phyloP scores from a whole-genome alignment of 31 red algal species.

The Odonthalia washingtoniensis region DNA sequence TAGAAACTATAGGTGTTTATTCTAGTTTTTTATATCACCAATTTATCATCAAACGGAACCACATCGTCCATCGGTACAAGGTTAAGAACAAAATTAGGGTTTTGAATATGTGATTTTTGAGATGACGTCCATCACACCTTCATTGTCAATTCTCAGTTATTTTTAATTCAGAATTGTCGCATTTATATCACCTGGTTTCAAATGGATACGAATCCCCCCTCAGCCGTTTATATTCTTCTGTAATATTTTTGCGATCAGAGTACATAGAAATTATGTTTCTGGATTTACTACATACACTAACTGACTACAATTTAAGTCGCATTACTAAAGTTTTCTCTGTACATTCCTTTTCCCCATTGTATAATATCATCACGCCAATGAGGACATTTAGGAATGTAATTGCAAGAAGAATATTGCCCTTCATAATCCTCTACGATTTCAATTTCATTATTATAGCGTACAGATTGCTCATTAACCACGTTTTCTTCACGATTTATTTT shows the following conservation, averaged over 20 bases:
- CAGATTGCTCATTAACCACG: not conserved
- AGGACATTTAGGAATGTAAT: not conserved
- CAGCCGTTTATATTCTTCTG: too few species aligned
- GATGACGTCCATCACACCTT: too few species aligned
- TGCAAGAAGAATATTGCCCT: constrained; percentile 7
- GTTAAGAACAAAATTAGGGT: too few species aligned
- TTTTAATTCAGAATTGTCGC: too few species aligned
- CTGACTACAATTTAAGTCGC: not conserved
- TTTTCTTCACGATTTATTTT: not conserved
- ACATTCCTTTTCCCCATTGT: not conserved
- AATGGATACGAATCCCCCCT: too few species aligned
- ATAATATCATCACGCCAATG: not conserved
- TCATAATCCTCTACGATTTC: not conserved
- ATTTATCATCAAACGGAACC: too few species aligned
- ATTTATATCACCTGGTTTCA: too few species aligned
- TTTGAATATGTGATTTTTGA: too few species aligned
- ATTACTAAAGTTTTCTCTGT: not conserved
- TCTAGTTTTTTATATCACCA: too few species aligned
- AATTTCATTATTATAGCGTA: not conserved
- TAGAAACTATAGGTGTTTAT: too few species aligned
- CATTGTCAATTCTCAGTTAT: too few species aligned
- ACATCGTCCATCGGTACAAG: too few species aligned
- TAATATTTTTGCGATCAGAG: not conserved
- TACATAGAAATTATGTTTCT: not conserved
- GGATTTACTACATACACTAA: not conserved